Evolutionary conservation across 345 rosid genomes (phyloP).

Genomic region (Brassica cretica): DNA sequence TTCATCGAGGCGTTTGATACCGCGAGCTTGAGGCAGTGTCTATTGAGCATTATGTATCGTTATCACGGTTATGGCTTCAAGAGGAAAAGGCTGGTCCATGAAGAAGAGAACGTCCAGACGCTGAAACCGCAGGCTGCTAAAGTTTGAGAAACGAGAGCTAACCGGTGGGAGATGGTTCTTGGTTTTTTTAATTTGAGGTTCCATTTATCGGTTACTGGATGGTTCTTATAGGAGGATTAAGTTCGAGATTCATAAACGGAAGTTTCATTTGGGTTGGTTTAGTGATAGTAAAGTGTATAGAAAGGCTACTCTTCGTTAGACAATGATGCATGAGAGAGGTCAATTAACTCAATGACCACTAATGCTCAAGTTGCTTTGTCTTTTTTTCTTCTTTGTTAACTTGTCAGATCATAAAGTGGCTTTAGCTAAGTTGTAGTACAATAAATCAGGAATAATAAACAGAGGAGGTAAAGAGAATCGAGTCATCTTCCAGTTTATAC

Average conservation of each 20-base stretch:
- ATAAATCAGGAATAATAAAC: not conserved
- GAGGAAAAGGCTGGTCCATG: slow-evolving; percentile 58
- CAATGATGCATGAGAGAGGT: slow-evolving; percentile 12
- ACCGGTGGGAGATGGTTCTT: not conserved
- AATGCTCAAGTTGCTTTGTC: not conserved
- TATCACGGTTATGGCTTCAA: slow-evolving; percentile 72
- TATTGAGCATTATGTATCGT: slow-evolving; percentile 65
- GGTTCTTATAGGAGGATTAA: slow-evolving; percentile 14
- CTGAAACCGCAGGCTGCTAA: slow-evolving; percentile 41
- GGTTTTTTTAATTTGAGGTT: not conserved
- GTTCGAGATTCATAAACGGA: not conserved
- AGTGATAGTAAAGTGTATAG: slow-evolving; percentile 1
- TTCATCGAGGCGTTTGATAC: slow-evolving; percentile 65
- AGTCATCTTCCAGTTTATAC: slow-evolving; percentile 13
- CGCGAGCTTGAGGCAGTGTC: slow-evolving; percentile 57
- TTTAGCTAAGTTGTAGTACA: not conserved
- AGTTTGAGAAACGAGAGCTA: slow-evolving; percentile 26
- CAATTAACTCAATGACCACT: slow-evolving; percentile 18
- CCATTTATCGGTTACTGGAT: not conserved
- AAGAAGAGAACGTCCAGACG: slow-evolving; percentile 56
- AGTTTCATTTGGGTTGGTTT: not conserved
- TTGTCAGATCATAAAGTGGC: not conserved
- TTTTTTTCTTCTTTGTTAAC: not conserved
- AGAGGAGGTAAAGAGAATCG: slow-evolving; percentile 21
- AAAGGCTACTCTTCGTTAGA: slow-evolving; percentile 8